A percentile compares a stretch with the other conserved stretches of the same genome.
Conservation (phyloP, 2,329 filamentous ascomycete species). For the Cordyceps farinosa region DNA sequence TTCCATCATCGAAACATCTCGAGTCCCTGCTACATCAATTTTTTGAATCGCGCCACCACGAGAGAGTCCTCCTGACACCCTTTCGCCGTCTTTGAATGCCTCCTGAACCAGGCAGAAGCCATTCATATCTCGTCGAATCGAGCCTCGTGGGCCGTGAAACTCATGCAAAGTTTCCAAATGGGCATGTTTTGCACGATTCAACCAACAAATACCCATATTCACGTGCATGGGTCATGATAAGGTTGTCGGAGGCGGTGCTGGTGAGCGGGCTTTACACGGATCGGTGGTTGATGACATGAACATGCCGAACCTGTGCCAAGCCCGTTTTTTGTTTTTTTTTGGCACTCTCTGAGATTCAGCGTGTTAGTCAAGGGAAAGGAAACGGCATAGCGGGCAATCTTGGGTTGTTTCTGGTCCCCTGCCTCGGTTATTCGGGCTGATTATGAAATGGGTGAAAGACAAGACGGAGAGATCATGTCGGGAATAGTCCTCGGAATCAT, state of each 20-base stretch:
- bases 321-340: too few species aligned
- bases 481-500: not conserved
- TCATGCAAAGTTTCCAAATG: not conserved
- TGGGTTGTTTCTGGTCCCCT: not conserved
- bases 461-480: not conserved
- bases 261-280: not conserved
- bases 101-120: not conserved
- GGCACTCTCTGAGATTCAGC: too few species aligned
- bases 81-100: not conserved
- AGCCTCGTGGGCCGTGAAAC: not conserved
- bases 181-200: too few species aligned
- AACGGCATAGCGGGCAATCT: not conserved
- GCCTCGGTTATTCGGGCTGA: not conserved
- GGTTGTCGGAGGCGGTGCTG: not conserved
- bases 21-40: too few species aligned
- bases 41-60: too few species aligned
- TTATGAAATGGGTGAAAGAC: not conserved
- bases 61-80: too few species aligned
- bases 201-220: too few species aligned
- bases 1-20: not conserved
- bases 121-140: not conserved
- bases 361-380: too few species aligned
- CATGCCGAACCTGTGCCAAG: not conserved
- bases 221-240: not conserved
- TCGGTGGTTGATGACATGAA: not conserved